These are phyloP conservation scores for Linnemannia schmuckeri DNA, from an alignment of 192 early-diverging fungal genomes.

Conservation along the genomic window DNA sequence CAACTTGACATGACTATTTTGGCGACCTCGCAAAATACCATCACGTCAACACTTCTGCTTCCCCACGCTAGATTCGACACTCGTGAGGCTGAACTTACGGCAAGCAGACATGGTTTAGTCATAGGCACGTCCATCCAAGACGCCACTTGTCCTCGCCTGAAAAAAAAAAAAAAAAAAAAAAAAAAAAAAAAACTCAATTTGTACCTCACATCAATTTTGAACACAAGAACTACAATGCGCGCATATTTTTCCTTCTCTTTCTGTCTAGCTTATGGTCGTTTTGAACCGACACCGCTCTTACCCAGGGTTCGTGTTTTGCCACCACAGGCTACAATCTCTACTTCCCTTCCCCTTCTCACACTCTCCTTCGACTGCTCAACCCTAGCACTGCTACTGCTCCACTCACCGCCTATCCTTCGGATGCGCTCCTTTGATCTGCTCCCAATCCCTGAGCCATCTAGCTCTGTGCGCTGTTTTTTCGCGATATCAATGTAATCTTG, in stretches of 20 bases:
- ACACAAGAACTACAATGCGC: background rate
- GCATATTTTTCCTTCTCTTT: background rate
- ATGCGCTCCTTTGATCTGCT: background rate
- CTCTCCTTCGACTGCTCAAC: background rate
- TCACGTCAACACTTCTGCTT: background rate
- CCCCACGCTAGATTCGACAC: too few species aligned
- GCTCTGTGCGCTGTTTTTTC: slow-evolving; percentile 1
- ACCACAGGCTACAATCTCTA: background rate
- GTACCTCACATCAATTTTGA: background rate
- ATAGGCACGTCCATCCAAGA: too few species aligned
- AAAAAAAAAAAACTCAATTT: background rate
- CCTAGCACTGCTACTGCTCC: background rate
- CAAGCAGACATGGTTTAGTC: too few species aligned
- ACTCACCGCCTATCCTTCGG: background rate
- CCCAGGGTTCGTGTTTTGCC: background rate
- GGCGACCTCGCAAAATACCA: background rate
- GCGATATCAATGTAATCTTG: background rate
- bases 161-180: background rate
- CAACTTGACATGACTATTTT: background rate
- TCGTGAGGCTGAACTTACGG: too few species aligned
- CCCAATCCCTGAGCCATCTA: background rate
- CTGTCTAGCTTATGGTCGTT: background rate
- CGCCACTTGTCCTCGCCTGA: too few species aligned
- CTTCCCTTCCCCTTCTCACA: background rate
- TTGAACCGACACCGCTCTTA: background rate